phyloP scores from a whole-genome alignment of 768 basidiomycete genomes.

The Epithele typhae region DNA sequence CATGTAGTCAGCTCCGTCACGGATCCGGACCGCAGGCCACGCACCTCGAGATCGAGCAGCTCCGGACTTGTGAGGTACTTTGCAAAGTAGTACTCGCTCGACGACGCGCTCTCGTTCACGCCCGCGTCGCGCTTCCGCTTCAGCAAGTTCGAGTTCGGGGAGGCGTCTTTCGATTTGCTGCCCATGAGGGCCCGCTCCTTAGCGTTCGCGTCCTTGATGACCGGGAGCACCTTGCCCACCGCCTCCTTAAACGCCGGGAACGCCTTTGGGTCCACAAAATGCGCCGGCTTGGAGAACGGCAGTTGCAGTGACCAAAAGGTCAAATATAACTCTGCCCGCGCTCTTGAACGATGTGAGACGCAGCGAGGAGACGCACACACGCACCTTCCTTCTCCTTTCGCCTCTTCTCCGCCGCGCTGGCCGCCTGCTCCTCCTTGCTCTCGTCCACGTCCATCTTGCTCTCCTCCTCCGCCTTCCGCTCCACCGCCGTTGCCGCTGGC shows the following conservation, averaged over 20 bases:
- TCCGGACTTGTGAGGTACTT: constrained; percentile 90
- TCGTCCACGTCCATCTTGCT: constrained; percentile 66
- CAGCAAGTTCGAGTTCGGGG: constrained; percentile 30
- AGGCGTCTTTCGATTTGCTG: constrained; percentile 37
- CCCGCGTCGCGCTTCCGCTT: constrained; percentile 34
- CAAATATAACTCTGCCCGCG: constrained; percentile 64
- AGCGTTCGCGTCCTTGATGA: constrained; percentile 81
- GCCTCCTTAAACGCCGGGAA: constrained; percentile 66
- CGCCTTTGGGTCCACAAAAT: constrained; percentile 53
- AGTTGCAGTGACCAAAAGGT: constrained; percentile 89
- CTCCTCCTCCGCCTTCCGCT: constrained; percentile 28
- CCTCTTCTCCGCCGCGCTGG: constrained; percentile 26
- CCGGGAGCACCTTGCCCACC: constrained; percentile 68
- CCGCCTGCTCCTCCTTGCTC: constrained; percentile 21
- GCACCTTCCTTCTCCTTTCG: constrained; percentile 62
- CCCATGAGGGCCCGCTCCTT: constrained; percentile 90
- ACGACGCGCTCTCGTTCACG: constrained; percentile 59
- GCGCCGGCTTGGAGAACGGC: constrained; percentile 75
- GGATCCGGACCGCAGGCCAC: too few relatives aligned
- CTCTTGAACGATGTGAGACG: background rate
- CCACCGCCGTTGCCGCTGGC: constrained; percentile 33
- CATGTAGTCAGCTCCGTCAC: background rate
- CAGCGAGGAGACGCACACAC: background rate
- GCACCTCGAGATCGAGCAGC: constrained; percentile 81
- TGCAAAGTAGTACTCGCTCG: constrained; percentile 82